Evolutionary conservation across 2,329 filamentous ascomycete genomes (phyloP).

Genomic region (Neurospora sp.): DNA sequence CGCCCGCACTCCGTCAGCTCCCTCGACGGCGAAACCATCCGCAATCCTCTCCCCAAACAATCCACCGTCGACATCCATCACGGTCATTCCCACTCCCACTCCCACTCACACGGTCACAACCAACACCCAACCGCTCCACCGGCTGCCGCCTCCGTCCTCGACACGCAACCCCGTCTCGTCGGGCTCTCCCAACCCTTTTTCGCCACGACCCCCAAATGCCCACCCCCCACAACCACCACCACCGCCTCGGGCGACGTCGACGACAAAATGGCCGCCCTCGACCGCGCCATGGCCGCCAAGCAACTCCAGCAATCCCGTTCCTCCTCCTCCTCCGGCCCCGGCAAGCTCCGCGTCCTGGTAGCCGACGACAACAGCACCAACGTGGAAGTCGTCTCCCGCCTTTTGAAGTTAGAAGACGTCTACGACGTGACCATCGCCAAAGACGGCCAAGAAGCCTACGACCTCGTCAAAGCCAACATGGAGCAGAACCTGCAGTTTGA

Average conservation of each 20-base stretch:
- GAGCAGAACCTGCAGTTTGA: conserved; percentile 63
- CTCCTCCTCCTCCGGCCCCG: conserved; percentile 32
- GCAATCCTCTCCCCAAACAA: conserved; percentile 19
- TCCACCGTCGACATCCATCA: conserved; percentile 19
- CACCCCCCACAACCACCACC: conserved; percentile 24
- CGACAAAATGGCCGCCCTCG: conserved; percentile 55
- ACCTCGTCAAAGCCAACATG: conserved; percentile 77
- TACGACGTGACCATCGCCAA: conserved; percentile 83
- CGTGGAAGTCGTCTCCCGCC: conserved; percentile 47
- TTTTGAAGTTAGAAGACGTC: conserved; percentile 68
- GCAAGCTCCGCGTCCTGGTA: conserved; percentile 71
- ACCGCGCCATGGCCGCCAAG: conserved; percentile 53
- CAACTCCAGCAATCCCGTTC: background rate
- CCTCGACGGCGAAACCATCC: conserved; percentile 26
- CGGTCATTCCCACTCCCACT: background rate
- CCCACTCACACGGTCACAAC: background rate
- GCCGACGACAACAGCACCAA: conserved; percentile 60
- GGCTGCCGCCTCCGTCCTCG: conserved; percentile 35
- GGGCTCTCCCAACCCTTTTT: conserved; percentile 81
- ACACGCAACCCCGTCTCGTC: conserved; percentile 66
- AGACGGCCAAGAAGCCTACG: conserved; percentile 78
- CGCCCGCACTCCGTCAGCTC: conserved; percentile 37
- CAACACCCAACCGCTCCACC: background rate
- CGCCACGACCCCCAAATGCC: conserved; percentile 30
- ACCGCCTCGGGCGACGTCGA: conserved; percentile 20